These are phyloP conservation scores for Hyphopichia fennica DNA, from an alignment of 1,139 yeast species.

Conservation along the genomic window DNA sequence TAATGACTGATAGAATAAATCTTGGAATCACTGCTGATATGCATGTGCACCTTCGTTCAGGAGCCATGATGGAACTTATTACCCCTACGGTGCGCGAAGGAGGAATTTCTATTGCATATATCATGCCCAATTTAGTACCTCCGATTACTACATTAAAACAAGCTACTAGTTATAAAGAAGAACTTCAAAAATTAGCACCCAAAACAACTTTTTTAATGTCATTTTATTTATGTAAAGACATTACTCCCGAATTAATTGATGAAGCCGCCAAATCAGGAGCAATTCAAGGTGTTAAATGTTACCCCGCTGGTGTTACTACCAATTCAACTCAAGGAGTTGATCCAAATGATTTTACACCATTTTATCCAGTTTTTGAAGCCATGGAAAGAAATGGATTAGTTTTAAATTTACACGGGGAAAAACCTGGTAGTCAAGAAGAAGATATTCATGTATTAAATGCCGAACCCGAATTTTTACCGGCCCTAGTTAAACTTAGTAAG, in stretches of 20 bases:
- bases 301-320: slow-evolving; percentile 98
- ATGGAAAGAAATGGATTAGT: slow-evolving; percentile 78
- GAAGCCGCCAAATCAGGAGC: slow-evolving; percentile 74
- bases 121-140: slow-evolving; percentile 96
- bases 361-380: slow-evolving; percentile 85
- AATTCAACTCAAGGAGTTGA: slow-evolving; percentile 92
- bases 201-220: slow-evolving; percentile 89
- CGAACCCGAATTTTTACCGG: slow-evolving; percentile 92
- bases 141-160: slow-evolving; percentile 82
- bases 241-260: slow-evolving; percentile 82
- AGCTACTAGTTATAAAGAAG: slow-evolving; percentile 67
- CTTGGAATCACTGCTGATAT: slow-evolving; percentile 90
- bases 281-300: slow-evolving; percentile 86
- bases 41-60: slow-evolving; percentile 96
- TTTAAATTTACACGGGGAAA: slow-evolving; percentile 92
- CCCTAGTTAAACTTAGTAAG: slow-evolving; percentile 68
- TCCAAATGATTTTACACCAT: slow-evolving; percentile 83
- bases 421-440: slow-evolving; percentile 62
- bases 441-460: slow-evolving; percentile 88
- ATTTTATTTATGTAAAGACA: slow-evolving; percentile 70
- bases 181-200: slow-evolving; percentile 70
- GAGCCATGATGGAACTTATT: slow-evolving; percentile 85
- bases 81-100: slow-evolving; percentile 90
- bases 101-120: slow-evolving; percentile 85
- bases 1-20: slow-evolving; percentile 35